Percentiles rank a stretch among this genome's conserved stretches.
These are phyloP conservation scores for Pseudomassariella vexata DNA, from an alignment of 2,329 filamentous ascomycete genomes.

Conservation along the genomic window DNA sequence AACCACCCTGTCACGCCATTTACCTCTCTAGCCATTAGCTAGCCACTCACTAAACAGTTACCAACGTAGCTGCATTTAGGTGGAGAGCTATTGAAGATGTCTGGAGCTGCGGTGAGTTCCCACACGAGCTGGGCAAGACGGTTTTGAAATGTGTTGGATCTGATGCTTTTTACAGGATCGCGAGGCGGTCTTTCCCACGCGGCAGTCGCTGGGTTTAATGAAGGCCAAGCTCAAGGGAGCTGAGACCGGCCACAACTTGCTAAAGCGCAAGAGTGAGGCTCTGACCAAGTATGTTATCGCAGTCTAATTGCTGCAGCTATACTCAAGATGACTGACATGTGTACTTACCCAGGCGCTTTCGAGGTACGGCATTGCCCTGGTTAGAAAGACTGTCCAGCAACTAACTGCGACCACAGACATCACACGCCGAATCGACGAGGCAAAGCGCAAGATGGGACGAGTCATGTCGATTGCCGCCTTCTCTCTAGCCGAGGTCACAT, in stretches of 20 bases:
- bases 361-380: constrained; percentile 65
- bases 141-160: too few species aligned
- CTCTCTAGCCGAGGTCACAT: constrained; percentile 94
- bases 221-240: constrained; percentile 96
- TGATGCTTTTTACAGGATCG: constrained; percentile 58
- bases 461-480: constrained; percentile 99
- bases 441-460: constrained; percentile 97
- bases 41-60: too few species aligned
- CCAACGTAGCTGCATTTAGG: too few species aligned
- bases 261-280: constrained; percentile 97
- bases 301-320: constrained; percentile 1
- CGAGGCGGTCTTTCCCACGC: constrained; percentile 95
- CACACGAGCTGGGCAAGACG: too few species aligned
- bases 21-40: too few species aligned
- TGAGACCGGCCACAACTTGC: constrained; percentile 83
- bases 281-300: constrained; percentile 73
- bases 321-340: constrained; percentile 9
- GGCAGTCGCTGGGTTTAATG: constrained; percentile 94
- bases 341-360: constrained; percentile 62
- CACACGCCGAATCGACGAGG: constrained; percentile 93
- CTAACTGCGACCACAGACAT: constrained; percentile 60
- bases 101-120: constrained; percentile 43
- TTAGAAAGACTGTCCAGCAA: too few species aligned
- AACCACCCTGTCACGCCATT: too few species aligned
- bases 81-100: constrained; percentile 34